Base-by-base conservation (phyloP, 495 filamentous ascomycete genomes). In the Hypomontagnella monticulosa region DNA sequence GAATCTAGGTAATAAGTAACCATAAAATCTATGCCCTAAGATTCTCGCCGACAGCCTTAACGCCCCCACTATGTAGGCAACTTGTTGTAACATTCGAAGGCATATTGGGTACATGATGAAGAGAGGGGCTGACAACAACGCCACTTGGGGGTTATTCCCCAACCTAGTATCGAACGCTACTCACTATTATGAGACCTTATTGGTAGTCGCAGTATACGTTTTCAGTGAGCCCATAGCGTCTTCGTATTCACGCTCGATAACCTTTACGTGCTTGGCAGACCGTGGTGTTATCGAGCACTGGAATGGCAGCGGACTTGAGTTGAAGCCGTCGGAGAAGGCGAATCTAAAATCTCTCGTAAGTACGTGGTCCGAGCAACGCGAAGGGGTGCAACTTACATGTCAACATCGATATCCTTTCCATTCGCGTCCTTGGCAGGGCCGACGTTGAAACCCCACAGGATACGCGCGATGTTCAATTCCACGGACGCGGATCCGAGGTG, bases 361-460 rank as follows among this genome's bases (percentile, higher is more conserved):
- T 18, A 42, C 20, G 5, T 23, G 8, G 1, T 5, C 6, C 1
- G 32, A 34, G 4, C 5, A 33, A 32, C 18, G 37, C n/a, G 12
- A 9, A 41, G 0, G 9, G 2, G 0, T 5, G 8, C 12, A 10
- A 66, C 76, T 71, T 30, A 78, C 75, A 81, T 84, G 43, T 83
- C 79, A 4, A 82, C 80, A 8, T 76, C 72, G 57, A 85, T 80
- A 41, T 83, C 75, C 23, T 80, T 73, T 0, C 82, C 84, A 8
- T 69, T 63, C 12, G 66, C 70, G 60, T 84, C 78, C 11, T 76
- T 67, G 3, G 78, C 81, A 11, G 83, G 79, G 30, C 68, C 67
- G n/a, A 83, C 74, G 4, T 81, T 58, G 57, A 83, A 83, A 0
- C 65, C 83, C 84, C 84, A 86, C 0, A 86, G 67, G 10, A 84